Percentiles rank a stretch among this genome's conserved stretches.
These are phyloP conservation scores for Pyricularia grisea DNA, from an alignment of 2,329 filamentous ascomycete genomes.

Conservation along the genomic window DNA sequence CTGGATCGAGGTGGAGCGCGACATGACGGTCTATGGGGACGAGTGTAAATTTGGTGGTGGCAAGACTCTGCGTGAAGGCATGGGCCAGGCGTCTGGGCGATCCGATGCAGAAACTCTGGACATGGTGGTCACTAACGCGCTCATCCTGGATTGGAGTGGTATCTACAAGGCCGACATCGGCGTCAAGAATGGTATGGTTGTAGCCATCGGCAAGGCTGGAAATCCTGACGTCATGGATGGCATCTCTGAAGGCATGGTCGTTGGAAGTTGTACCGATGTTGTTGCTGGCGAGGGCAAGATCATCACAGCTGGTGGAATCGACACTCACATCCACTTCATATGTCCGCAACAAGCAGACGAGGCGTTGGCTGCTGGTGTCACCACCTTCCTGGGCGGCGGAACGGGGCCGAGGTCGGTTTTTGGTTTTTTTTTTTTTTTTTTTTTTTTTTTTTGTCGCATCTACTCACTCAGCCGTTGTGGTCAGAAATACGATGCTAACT, in stretches of 20 bases:
- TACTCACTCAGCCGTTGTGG: not conserved
- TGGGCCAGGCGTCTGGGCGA: conserved; percentile 83
- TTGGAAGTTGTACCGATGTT: conserved; percentile 85
- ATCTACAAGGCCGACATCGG: conserved; percentile 98
- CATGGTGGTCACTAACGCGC: conserved; percentile 78
- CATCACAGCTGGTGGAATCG: conserved; percentile 80
- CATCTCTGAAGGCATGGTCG: conserved; percentile 66
- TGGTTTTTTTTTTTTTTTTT: conserved; percentile 17
- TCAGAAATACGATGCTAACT: not conserved
- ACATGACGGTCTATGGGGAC: conserved; percentile 77
- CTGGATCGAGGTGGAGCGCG: conserved; percentile 84
- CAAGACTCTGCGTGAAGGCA: conserved; percentile 87
- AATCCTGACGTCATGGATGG: conserved; percentile 97
- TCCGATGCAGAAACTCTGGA: conserved; percentile 66
- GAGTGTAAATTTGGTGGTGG: conserved; percentile 94
- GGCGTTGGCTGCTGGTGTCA: conserved; percentile 75
- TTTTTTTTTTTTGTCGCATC: conserved; percentile 11
- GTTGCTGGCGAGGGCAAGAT: conserved; percentile 87
- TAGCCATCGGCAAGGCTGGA: conserved; percentile 85
- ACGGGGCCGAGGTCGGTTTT: conserved; percentile 68
- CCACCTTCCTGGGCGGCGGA: conserved; percentile 82
- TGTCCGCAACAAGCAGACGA: conserved; percentile 88
- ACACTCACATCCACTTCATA: conserved; percentile 89
- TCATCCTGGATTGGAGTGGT: conserved; percentile 84
- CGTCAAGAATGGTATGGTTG: conserved; percentile 78